phyloP scores from a whole-genome alignment of 768 basidiomycete species.

The Dendrothele bispora region DNA sequence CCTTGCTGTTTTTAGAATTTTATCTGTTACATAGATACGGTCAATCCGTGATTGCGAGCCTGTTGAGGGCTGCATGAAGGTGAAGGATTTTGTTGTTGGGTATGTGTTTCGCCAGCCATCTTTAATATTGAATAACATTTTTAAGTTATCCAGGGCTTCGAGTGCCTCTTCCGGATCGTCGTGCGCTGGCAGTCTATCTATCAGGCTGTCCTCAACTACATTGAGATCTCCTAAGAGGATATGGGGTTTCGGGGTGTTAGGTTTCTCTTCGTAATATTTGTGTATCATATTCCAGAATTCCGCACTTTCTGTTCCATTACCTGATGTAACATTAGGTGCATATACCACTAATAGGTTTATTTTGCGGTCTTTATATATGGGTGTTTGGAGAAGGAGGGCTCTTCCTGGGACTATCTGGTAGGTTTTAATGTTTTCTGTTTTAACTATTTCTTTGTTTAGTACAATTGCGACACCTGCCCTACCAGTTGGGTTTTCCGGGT shows the following conservation, averaged over 20 bases:
- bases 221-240: constrained; percentile 44
- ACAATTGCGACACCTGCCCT: constrained; percentile 31
- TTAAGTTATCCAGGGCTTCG: constrained; percentile 20
- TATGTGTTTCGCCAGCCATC: constrained; percentile 34
- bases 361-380: constrained; percentile 16
- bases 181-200: constrained; percentile 33
- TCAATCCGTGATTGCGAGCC: constrained; percentile 30
- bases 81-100: constrained; percentile 21
- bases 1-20: constrained; percentile 1
- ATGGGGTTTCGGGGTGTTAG: constrained; percentile 21
- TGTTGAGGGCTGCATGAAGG: constrained; percentile 20
- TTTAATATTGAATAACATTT: constrained; percentile 11
- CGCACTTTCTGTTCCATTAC: constrained; percentile 17
- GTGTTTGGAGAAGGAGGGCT: constrained; percentile 17
- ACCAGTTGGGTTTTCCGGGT: constrained; percentile 13
- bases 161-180: constrained; percentile 14
- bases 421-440: constrained; percentile 9
- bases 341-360: constrained; percentile 32
- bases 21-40: constrained; percentile 29
- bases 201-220: constrained; percentile 32
- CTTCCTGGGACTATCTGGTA: constrained; percentile 24
- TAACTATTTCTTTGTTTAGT: constrained; percentile 28
- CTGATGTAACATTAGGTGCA: constrained; percentile 26
- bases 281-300: constrained; percentile 29
- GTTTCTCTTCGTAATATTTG: constrained; percentile 8